phyloP scores from a whole-genome alignment of 768 basidiomycete species.

The Hygrocybe punicea region DNA sequence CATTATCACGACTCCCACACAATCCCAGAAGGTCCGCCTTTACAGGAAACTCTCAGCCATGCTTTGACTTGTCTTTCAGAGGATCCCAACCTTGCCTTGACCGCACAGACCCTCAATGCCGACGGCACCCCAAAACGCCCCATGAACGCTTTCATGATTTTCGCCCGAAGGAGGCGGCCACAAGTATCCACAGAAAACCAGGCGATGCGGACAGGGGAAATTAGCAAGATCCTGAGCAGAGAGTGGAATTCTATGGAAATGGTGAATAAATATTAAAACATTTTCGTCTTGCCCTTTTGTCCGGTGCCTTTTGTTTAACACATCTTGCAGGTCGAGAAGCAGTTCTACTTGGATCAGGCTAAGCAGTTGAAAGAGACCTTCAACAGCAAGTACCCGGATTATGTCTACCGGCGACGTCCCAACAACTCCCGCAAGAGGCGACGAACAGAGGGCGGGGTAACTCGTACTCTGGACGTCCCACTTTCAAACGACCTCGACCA shows the following conservation, averaged over 20 bases:
- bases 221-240: conserved; percentile 81
- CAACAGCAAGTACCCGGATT: conserved; percentile 84
- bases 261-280: conserved; percentile 44
- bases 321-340: conserved; percentile 62
- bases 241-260: conserved; percentile 82
- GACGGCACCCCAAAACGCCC: conserved; percentile 87
- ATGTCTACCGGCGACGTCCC: conserved; percentile 82
- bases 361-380: conserved; percentile 83
- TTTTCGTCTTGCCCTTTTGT: conserved; percentile 6
- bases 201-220: conserved; percentile 86
- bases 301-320: neutral
- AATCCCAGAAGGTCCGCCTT: conserved; percentile 45
- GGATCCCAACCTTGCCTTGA: conserved; percentile 48
- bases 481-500: conserved; percentile 6
- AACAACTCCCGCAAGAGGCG: conserved; percentile 75
- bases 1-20: conserved; percentile 35
- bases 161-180: conserved; percentile 75
- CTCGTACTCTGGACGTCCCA: conserved; percentile 28
- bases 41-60: neutral
- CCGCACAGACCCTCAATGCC: conserved; percentile 75
- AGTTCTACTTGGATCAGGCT: conserved; percentile 84
- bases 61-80: conserved; percentile 22
- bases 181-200: conserved; percentile 86
- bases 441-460: conserved; percentile 34
- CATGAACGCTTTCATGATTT: conserved; percentile 96